Percentiles rank a stretch among this genome's conserved stretches.
Conservation (phyloP, 2,329 filamentous ascomycete genomes). For the Fusarium tuaranense region DNA sequence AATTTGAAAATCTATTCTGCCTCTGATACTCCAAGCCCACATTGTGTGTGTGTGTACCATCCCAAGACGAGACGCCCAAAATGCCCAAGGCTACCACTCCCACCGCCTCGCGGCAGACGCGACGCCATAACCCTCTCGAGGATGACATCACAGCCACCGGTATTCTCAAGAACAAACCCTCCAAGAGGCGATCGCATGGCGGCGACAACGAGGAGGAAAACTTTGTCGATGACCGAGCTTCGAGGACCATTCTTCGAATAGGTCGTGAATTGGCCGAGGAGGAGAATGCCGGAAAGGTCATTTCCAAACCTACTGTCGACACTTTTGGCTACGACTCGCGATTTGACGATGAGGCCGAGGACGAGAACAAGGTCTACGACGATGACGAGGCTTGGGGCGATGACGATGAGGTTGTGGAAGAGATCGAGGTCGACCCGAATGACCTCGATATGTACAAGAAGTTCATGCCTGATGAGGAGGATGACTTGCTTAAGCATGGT, state of each 20-base stretch:
- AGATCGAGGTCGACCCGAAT: conserved; percentile 86
- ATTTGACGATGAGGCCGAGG: conserved; percentile 68
- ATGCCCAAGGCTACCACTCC: conserved; percentile 86
- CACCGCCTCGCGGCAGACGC: conserved; percentile 66
- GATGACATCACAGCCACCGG: conserved; percentile 83
- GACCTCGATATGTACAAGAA: conserved; percentile 93
- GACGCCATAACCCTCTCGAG: conserved; percentile 90
- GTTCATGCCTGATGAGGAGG: conserved; percentile 81
- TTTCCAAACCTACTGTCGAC: conserved; percentile 58
- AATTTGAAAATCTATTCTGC: conserved; percentile 49
- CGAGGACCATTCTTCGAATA: conserved; percentile 88
- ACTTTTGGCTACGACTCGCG: conserved; percentile 84
- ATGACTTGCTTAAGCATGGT: conserved; percentile 78
- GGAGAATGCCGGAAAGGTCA: conserved; percentile 62
- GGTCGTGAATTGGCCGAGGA: conserved; percentile 91
- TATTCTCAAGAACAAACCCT: conserved; percentile 78
- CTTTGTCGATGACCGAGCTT: conserved; percentile 90
- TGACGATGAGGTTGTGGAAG: conserved; percentile 78
- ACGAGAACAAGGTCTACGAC: conserved; percentile 56
- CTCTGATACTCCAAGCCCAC: conserved; percentile 42
- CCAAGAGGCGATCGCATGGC: conserved; percentile 75
- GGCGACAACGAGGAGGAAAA: conserved; percentile 71
- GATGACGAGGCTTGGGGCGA: conserved; percentile 81
- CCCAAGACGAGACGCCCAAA: conserved; percentile 42
- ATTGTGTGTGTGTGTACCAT: conserved; percentile 21